phyloP scores from a whole-genome alignment of 1,139 yeast species.

The Zygosaccharomyces sapae region DNA sequence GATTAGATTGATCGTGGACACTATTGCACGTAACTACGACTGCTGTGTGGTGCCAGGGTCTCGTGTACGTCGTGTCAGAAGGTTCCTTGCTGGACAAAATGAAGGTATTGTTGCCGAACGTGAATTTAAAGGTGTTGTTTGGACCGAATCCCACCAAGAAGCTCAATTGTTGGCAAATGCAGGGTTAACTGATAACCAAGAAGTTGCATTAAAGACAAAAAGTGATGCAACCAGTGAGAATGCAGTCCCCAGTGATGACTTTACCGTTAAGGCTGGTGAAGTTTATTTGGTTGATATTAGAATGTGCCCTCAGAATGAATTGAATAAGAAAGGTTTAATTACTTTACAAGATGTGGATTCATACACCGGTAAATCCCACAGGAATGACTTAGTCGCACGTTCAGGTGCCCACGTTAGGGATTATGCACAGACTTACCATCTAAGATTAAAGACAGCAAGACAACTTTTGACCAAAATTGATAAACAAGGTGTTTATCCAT shows the following conservation, averaged over 20 bases:
- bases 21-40: constrained; percentile 72
- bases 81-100: constrained; percentile 94
- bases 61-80: constrained; percentile 81
- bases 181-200: constrained; percentile 4
- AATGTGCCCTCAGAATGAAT: constrained; percentile 63
- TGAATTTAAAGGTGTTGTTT: constrained; percentile 86
- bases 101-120: constrained; percentile 87
- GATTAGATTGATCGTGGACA: constrained; percentile 73
- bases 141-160: constrained; percentile 86
- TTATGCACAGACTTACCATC: constrained; percentile 69
- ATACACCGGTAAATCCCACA: constrained; percentile 57
- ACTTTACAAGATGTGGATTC: constrained; percentile 64
- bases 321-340: constrained; percentile 56
- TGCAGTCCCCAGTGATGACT: constrained; percentile 74
- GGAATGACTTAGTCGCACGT: constrained; percentile 49
- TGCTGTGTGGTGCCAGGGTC: constrained; percentile 90
- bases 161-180: constrained; percentile 45
- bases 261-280: constrained; percentile 74
- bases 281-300: constrained; percentile 79
- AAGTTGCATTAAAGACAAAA: constrained; percentile 37
- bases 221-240: constrained; percentile 37
- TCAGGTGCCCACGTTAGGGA: constrained; percentile 83
- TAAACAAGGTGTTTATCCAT: constrained; percentile 83
- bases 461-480: constrained; percentile 67
- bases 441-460: constrained; percentile 73